These are phyloP conservation scores for Hymenochaete sp. DNA, from an alignment of 1,284 basidiomycete genomes.

Conservation along the genomic window DNA sequence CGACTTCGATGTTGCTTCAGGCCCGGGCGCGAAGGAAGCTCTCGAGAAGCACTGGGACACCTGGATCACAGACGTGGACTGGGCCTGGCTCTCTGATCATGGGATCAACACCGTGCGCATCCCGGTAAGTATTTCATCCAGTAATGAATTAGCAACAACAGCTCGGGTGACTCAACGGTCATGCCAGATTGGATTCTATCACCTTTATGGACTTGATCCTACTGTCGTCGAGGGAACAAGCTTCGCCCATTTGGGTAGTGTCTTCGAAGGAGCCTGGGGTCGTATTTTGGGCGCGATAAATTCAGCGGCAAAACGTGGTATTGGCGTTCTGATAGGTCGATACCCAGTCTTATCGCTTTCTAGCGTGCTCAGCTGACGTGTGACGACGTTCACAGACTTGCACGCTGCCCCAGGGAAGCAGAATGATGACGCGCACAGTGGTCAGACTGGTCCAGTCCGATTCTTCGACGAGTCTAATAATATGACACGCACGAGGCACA, in stretches of 20 bases:
- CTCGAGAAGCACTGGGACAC: constrained; percentile 78
- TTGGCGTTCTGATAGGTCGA: constrained; percentile 76
- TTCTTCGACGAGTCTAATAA: constrained; percentile 48
- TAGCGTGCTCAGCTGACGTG: no score
- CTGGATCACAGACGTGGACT: constrained; percentile 67
- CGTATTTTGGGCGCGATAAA: constrained; percentile 63
- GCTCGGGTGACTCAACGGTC: no score
- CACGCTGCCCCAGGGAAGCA: constrained; percentile 75
- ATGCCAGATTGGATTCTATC: constrained; percentile 71
- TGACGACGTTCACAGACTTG: constrained; percentile 38
- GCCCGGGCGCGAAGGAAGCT: constrained; percentile 47
- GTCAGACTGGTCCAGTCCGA: constrained; percentile 44
- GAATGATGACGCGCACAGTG: constrained; percentile 58
- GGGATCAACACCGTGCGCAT: constrained; percentile 82
- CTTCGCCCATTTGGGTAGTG: constrained; percentile 47
- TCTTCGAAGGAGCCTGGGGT: constrained; percentile 69
- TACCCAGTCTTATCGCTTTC: constrained; percentile 11
- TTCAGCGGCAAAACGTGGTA: constrained; percentile 48
- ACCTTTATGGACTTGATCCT: constrained; percentile 53
- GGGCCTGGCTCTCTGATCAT: constrained; percentile 61
- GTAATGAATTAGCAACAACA: constrained; percentile 14
- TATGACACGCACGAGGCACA: constrained; percentile 46
- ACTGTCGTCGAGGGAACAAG: constrained; percentile 66
- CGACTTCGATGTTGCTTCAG: constrained; percentile 69
- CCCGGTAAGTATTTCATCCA: constrained; percentile 44